Base-by-base conservation (phyloP, 2,329 filamentous ascomycete species). In the Pseudocercospora fijiensis region DNA sequence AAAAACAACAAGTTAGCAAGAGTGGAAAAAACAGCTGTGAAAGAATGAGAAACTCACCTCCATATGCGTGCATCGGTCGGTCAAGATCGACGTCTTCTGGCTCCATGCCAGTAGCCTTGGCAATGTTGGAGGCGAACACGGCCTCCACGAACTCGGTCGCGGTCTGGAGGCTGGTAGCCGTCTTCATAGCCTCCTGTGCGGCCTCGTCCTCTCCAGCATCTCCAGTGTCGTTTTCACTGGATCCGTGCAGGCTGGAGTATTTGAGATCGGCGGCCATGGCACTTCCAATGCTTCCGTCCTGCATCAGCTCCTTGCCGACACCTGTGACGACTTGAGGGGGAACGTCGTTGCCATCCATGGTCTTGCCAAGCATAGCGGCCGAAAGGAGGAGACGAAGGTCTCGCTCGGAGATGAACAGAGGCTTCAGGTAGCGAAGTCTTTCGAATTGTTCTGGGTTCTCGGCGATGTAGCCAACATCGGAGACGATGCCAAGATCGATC, bases 401-500 rank as follows among this genome's bases (percentile, higher is more conserved):
- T 26, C 52, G 41, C 41, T 62, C 60, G 11, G 41, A 56, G 45
- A 53, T 62, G 60, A 41, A 45, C 16, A 62, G 43, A 13, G 28
- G 52, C 24, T 57, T 57, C 9, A 56, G 52, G 18, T 43, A 45
- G 10, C 47, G 33, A 16, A 58, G 55, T 22, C 60, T 41, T 18
- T 62, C 53, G 52, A 58, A 57, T 45, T 30, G 55, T 24, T 63
- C 61, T 41, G 57, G 56, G 13, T 60, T 57, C 22, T 63, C 60
- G 11, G 60, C 51, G 20, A 63, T 18, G 28, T 58, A 49, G 4
- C 75, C 75, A n/a, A 74, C 69, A 28, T 70, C 72, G 9, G 67
- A 63, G 11, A 76, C 67, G 2, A 67, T 61, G 9, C 74, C 74
- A 0, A 77, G 61, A 56, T 75, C 70, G 24, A 77, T 60, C 0